Evolutionary conservation across 2,329 filamentous ascomycete genomes (phyloP).

Genomic region (Ophiostoma fasciatum): DNA sequence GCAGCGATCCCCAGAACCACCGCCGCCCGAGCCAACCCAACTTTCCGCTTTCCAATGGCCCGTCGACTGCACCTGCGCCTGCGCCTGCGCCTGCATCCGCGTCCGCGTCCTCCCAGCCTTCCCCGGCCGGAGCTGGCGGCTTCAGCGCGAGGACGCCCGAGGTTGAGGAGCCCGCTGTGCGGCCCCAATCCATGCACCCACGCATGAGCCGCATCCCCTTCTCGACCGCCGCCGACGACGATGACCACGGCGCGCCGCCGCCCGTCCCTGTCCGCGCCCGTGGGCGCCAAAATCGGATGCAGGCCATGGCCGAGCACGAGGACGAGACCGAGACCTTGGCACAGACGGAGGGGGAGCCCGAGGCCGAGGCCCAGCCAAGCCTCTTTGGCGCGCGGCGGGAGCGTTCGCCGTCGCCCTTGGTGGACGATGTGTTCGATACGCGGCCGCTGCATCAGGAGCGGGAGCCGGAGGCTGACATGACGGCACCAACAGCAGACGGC

Average conservation of each 20-base stretch:
- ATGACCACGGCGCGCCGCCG: constrained; percentile 26
- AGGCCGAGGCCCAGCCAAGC: constrained; percentile 22
- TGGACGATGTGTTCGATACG: constrained; percentile 2
- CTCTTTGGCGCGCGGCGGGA: constrained; percentile 41
- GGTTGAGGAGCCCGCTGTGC: constrained; percentile 40
- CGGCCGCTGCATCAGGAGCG: too few relatives aligned
- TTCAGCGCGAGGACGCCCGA: constrained; percentile 35
- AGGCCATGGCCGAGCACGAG: constrained; percentile 13
- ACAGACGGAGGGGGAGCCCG: too few relatives aligned
- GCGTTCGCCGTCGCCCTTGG: constrained; percentile 39
- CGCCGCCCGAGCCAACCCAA: too few relatives aligned
- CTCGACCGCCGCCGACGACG: constrained; percentile 26
- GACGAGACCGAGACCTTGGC: too few relatives aligned
- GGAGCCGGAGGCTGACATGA: too few relatives aligned
- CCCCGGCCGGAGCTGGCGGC: constrained; percentile 23
- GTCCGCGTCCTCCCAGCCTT: constrained; percentile 12
- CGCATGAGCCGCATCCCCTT: constrained; percentile 51
- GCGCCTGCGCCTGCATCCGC: too few relatives aligned
- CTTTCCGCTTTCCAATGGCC: constrained; percentile 14
- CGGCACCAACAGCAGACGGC: too few relatives aligned
- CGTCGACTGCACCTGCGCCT: too few relatives aligned
- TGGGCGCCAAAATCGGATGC: constrained; percentile 16
- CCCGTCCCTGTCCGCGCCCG: too few relatives aligned
- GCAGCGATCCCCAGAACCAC: too few relatives aligned
- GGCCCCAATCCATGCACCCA: constrained; percentile 62